These are phyloP conservation scores for Trichoderma sp. DNA, from an alignment of 2,329 filamentous ascomycete genomes.

Conservation along the genomic window DNA sequence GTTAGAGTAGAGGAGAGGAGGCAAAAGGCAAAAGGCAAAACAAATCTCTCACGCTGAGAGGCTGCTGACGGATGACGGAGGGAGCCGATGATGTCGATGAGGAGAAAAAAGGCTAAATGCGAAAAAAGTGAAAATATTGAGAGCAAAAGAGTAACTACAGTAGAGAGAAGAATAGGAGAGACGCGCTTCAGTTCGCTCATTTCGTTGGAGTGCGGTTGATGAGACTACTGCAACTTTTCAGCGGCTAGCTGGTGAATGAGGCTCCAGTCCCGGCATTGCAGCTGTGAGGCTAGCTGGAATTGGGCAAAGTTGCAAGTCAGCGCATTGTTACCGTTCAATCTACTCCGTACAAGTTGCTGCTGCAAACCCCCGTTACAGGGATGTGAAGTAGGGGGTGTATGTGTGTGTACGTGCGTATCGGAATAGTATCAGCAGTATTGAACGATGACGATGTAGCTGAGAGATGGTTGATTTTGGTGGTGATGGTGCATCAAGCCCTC, in stretches of 20 bases:
- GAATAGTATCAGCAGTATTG: not conserved
- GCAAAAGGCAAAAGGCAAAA: not conserved
- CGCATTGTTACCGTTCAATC: slow-evolving; percentile 5
- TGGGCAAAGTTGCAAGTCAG: not conserved
- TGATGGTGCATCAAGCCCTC: not conserved
- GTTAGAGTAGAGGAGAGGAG: not conserved
- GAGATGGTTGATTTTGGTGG: not conserved
- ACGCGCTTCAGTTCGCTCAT: not conserved
- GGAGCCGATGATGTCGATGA: not conserved
- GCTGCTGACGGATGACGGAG: not conserved
- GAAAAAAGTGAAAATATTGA: not conserved
- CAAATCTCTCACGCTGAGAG: not conserved
- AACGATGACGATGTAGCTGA: not conserved
- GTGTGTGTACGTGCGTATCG: not conserved
- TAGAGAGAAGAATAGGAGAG: not conserved
- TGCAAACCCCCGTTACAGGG: not conserved
- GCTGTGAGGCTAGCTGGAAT: not conserved
- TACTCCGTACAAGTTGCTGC: not conserved
- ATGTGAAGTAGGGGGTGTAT: not conserved
- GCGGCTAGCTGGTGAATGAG: slow-evolving; percentile 4
- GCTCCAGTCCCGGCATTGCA: slow-evolving; percentile 13
- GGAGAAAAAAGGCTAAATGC: not conserved
- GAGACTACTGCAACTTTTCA: not conserved
- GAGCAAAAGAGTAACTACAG: not conserved
- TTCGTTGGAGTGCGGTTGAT: not conserved